Percentiles rank a stretch among this genome's conserved stretches.
Conservation (phyloP, 306 rosid genomes). For the Biancaea sappan region DNA sequence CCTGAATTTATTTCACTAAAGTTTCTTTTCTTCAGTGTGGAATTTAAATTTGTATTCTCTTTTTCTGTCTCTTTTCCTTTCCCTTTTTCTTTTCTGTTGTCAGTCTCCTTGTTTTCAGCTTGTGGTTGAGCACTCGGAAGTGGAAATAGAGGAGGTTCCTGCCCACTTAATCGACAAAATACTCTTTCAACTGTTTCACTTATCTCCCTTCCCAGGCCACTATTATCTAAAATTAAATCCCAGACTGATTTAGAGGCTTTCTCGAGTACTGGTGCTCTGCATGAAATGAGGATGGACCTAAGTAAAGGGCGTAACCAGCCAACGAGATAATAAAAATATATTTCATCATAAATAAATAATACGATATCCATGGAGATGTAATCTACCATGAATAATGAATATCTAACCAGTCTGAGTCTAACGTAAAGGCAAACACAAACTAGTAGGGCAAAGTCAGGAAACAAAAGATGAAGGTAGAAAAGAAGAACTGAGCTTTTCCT, state of each 20-base stretch:
- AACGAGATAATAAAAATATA: conserved; percentile 2
- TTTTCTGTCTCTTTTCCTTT: conserved; percentile 59
- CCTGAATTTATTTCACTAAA: conserved; percentile 53
- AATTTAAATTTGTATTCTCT: conserved; percentile 42
- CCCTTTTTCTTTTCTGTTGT: conserved; percentile 59
- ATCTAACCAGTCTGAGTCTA: conserved; percentile 10
- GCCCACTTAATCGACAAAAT: conserved; percentile 86
- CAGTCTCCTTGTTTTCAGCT: conserved; percentile 50
- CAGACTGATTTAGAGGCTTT: conserved; percentile 97
- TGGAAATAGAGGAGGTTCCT: conserved; percentile 86
- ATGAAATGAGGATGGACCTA: conserved; percentile 31
- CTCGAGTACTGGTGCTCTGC: conserved; percentile 88
- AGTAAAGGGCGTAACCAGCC: conserved; percentile 11
- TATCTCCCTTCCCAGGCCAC: conserved; percentile 85
- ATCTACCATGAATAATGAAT: conserved; percentile 18
- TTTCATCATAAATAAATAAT: conserved; percentile 21
- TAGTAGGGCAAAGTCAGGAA: neutral
- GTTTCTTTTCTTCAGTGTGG: conserved; percentile 71
- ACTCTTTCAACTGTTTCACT: conserved; percentile 82
- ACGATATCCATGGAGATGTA: conserved; percentile 15
- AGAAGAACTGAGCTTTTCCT: neutral
- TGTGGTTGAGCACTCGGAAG: conserved; percentile 48
- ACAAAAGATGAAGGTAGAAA: neutral
- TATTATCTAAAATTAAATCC: conserved; percentile 84
- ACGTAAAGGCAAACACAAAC: conserved; percentile 15